Percentiles rank a stretch among this genome's conserved stretches.
phyloP scores from a whole-genome alignment of 2,329 filamentous ascomycete species.

The Exophiala aquamarina region DNA sequence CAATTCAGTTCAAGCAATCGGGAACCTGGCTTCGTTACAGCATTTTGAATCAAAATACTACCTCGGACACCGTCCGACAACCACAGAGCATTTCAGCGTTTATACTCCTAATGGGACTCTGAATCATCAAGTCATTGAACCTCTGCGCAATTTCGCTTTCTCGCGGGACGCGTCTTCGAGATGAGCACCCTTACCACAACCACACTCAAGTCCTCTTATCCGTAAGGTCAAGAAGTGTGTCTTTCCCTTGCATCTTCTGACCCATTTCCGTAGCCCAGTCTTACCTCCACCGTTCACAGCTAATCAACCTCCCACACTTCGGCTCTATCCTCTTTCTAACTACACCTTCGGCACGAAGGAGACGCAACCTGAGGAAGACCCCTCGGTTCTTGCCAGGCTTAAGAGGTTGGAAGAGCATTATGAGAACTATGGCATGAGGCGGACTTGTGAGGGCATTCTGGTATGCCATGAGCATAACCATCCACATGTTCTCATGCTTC shows the following conservation, averaged over 20 bases:
- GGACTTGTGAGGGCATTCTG: slow-evolving; percentile 93
- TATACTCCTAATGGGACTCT: too few relatives aligned
- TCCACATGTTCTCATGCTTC: slow-evolving; percentile 96
- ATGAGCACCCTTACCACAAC: slow-evolving; percentile 86
- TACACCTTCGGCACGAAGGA: slow-evolving; percentile 99
- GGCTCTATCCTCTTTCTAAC: slow-evolving; percentile 92
- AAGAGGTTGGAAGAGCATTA: slow-evolving; percentile 97
- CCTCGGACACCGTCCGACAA: too few relatives aligned
- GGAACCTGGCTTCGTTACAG: too few relatives aligned
- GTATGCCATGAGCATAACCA: slow-evolving; percentile 99
- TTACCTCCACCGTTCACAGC: slow-evolving; percentile 81
- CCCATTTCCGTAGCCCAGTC: slow-evolving; percentile 56
- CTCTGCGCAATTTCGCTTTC: too few relatives aligned
- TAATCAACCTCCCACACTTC: slow-evolving; percentile 86
- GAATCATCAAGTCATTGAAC: too few relatives aligned
- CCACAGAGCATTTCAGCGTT: too few relatives aligned
- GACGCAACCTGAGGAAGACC: slow-evolving; percentile 96
- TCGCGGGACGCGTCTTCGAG: too few relatives aligned
- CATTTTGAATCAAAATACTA: too few relatives aligned
- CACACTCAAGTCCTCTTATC: slow-evolving; percentile 66
- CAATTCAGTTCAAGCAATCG: too few relatives aligned
- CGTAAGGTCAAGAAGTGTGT: slow-evolving; percentile 6
- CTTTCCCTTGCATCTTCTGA: not conserved
- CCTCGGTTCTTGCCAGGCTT: slow-evolving; percentile 86
- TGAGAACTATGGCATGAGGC: slow-evolving; percentile 86